Evolutionary conservation across 2,329 filamentous ascomycete species (phyloP).

Genomic region (Alternaria arborescens): DNA sequence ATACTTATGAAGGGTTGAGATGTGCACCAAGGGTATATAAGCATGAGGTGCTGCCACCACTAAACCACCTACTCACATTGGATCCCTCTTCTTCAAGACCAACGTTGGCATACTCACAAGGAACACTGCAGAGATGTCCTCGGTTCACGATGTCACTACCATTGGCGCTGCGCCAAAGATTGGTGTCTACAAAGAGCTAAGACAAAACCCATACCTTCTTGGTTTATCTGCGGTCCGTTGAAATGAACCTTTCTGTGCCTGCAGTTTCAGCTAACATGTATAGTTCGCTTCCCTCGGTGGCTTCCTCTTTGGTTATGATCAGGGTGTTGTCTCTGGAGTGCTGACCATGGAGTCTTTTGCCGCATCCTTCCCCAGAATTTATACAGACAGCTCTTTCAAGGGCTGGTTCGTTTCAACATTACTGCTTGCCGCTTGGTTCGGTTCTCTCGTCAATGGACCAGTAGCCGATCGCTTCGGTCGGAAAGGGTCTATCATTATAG

Average conservation of each 20-base stretch:
- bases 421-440: constrained; percentile 30
- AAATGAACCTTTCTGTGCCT: fast-evolving
- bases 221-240: constrained; percentile 25
- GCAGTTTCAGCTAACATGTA: background rate
- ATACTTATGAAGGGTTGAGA: constrained; percentile 6
- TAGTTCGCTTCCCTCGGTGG: constrained; percentile 33
- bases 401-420: constrained; percentile 35
- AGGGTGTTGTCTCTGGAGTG: constrained; percentile 31
- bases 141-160: constrained; percentile 3
- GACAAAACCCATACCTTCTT: constrained; percentile 32
- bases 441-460: constrained; percentile 35
- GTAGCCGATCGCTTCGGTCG: constrained; percentile 32
- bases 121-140: background rate
- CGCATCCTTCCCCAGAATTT: constrained; percentile 29
- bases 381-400: constrained; percentile 30
- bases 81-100: background rate
- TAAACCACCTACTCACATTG: background rate
- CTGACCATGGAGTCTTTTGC: constrained; percentile 35
- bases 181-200: constrained; percentile 30
- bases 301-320: constrained; percentile 35
- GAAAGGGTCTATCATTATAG: constrained; percentile 31
- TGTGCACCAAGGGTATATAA: constrained; percentile 16
- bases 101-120: background rate
- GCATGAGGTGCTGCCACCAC: background rate
- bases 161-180: constrained; percentile 18